phyloP scores from a whole-genome alignment of 164 flowering plant genomes.

The Kingdonia uniflora region DNA sequence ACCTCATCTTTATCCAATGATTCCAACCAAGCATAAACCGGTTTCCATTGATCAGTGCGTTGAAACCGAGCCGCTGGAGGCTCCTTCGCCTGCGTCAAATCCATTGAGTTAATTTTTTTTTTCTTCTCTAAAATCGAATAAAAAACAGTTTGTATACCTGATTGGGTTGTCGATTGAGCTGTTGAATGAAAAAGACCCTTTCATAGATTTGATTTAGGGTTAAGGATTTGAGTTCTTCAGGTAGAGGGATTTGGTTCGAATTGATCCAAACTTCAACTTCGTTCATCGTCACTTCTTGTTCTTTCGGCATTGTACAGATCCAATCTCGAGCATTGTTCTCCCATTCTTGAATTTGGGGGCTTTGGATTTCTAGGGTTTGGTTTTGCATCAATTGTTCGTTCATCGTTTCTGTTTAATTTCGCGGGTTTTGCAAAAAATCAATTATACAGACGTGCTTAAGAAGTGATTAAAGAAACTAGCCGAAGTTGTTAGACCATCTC shows the following conservation, averaged over 20 bases:
- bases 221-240: slow-evolving; percentile 30
- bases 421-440: no score
- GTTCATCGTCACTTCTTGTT: slow-evolving; percentile 21
- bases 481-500: no score
- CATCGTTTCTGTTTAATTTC: no score
- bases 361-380: no score
- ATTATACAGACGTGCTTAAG: no score
- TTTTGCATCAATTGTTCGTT: no score
- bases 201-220: slow-evolving; percentile 32
- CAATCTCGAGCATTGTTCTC: slow-evolving; percentile 39
- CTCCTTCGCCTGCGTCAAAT: slow-evolving; percentile 30
- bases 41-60: slow-evolving; percentile 82
- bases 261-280: slow-evolving; percentile 60
- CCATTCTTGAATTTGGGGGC: slow-evolving; percentile 44
- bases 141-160: slow-evolving; percentile 12
- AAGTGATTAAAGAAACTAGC: no score
- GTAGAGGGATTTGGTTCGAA: slow-evolving; percentile 27
- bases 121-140: not conserved
- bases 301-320: slow-evolving; percentile 43
- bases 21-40: slow-evolving; percentile 87
- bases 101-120: no score
- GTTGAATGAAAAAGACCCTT: slow-evolving; percentile 25
- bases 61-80: slow-evolving; percentile 51
- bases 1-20: slow-evolving; percentile 64
- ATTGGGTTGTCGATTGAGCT: slow-evolving; percentile 12